phyloP scores from a whole-genome alignment of 345 rosid species.

The Abelmoschus esculentus region DNA sequence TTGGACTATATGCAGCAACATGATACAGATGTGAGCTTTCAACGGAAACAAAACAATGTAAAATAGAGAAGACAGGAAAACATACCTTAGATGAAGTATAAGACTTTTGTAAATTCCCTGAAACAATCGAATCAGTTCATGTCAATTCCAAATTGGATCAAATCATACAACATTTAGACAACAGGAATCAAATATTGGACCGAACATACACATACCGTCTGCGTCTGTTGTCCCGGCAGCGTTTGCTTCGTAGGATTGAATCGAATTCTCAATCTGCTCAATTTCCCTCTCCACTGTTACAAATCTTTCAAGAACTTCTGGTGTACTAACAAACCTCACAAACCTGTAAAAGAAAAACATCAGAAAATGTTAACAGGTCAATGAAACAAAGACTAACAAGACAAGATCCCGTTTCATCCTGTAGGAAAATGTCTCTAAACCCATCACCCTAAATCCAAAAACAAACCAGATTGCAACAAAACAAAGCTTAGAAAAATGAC shows the following conservation, averaged over 20 bases:
- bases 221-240: conserved; percentile 39
- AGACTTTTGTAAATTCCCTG: conserved; percentile 43
- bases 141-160: conserved; percentile 6
- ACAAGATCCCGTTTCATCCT: not conserved
- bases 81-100: conserved; percentile 46
- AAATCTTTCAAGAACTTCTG: conserved; percentile 96
- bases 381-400: not conserved
- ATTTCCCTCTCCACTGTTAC: conserved; percentile 78
- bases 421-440: not conserved
- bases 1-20: conserved; percentile 29
- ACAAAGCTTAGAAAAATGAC: not conserved
- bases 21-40: conserved; percentile 6
- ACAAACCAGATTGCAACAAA: not conserved
- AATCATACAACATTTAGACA: not conserved
- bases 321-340: conserved; percentile 86
- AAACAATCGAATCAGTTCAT: conserved; percentile 32
- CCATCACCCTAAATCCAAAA: not conserved
- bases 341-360: conserved; percentile 35
- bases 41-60: not conserved
- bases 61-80: not conserved
- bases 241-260: conserved; percentile 46
- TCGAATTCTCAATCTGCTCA: conserved; percentile 71
- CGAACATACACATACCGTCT: conserved; percentile 36
- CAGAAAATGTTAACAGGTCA: not conserved
- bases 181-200: not conserved